Evolutionary conservation across 176 grass and related monocot species (phyloP).

Genomic region (Chrysopogon serrulatus): DNA sequence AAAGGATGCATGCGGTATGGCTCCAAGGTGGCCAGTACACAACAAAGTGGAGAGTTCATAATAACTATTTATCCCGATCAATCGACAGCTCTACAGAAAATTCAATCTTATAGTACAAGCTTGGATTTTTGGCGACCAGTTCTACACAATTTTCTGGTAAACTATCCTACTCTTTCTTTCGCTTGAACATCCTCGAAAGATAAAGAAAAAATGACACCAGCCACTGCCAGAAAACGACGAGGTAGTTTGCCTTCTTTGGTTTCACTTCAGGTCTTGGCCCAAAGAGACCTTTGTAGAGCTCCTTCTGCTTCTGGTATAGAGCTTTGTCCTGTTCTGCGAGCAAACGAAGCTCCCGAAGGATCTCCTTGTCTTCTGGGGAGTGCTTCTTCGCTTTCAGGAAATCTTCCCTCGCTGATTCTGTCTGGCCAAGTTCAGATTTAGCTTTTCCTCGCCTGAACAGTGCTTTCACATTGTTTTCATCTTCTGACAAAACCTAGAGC

Average conservation of each 20-base stretch:
- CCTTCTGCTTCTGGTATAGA: slow-evolving; percentile 84
- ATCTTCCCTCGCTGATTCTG: slow-evolving; percentile 70
- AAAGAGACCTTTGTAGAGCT: slow-evolving; percentile 91
- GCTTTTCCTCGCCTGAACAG: slow-evolving; percentile 91
- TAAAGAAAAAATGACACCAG: slow-evolving; percentile 43
- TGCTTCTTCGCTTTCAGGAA: slow-evolving; percentile 76
- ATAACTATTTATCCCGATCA: background rate
- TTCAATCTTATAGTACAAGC: background rate
- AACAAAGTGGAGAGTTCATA: background rate
- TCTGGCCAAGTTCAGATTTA: slow-evolving; percentile 81
- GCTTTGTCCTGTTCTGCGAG: slow-evolving; percentile 70
- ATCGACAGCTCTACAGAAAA: background rate
- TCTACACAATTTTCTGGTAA: background rate
- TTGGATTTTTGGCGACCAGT: background rate
- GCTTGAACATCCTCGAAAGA: slow-evolving; percentile 39
- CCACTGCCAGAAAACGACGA: slow-evolving; percentile 66
- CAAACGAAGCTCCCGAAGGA: slow-evolving; percentile 53
- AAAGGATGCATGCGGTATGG: background rate
- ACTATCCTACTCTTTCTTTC: slow-evolving; percentile 35
- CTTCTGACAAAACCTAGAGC: slow-evolving; percentile 75
- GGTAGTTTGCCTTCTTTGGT: slow-evolving; percentile 40
- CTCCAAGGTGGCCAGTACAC: background rate
- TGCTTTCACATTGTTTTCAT: slow-evolving; percentile 85
- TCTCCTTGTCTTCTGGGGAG: slow-evolving; percentile 63
- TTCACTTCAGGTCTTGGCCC: slow-evolving; percentile 64